A percentile compares a stretch with the other conserved stretches of the same genome.
Evolutionary conservation across 2,329 filamentous ascomycete genomes (phyloP).

Genomic region (Apiospora kogelbergensis): DNA sequence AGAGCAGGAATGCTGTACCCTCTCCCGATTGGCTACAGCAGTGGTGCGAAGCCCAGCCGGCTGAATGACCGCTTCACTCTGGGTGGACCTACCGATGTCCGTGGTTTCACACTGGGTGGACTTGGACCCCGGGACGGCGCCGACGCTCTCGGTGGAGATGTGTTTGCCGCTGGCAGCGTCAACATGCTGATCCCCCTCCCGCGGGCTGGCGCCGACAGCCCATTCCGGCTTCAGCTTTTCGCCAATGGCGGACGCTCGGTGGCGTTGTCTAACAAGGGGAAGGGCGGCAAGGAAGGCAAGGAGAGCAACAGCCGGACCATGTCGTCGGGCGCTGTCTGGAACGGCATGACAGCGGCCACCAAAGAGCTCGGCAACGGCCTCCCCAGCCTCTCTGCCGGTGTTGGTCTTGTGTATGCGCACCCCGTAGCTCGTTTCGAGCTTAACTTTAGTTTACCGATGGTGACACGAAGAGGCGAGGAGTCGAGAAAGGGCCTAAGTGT

Average conservation of each 20-base stretch:
- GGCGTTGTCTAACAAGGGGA: slow-evolving; percentile 63
- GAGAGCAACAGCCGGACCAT: slow-evolving; percentile 29
- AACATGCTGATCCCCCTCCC: slow-evolving; percentile 86
- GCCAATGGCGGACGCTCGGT: slow-evolving; percentile 86
- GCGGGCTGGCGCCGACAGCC: slow-evolving; percentile 76
- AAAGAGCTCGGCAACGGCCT: slow-evolving; percentile 70
- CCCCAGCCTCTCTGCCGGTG: slow-evolving; percentile 81
- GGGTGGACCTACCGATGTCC: slow-evolving; percentile 90
- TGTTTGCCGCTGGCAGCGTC: slow-evolving; percentile 86
- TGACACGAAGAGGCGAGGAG: slow-evolving; percentile 79
- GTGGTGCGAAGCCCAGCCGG: slow-evolving; percentile 65
- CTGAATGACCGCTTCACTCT: slow-evolving; percentile 95
- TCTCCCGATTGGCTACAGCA: slow-evolving; percentile 62
- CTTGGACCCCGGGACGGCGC: slow-evolving; percentile 83
- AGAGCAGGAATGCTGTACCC: slow-evolving; percentile 83
- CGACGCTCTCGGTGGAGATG: slow-evolving; percentile 87
- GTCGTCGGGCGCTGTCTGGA: slow-evolving; percentile 45
- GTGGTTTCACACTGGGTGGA: slow-evolving; percentile 87
- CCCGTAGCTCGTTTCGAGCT: slow-evolving; percentile 91
- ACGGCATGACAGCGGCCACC: slow-evolving; percentile 61
- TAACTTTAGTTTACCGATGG: slow-evolving; percentile 88
- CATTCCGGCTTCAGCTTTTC: slow-evolving; percentile 85
- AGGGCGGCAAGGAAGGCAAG: slow-evolving; percentile 29
- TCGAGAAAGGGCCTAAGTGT: slow-evolving; percentile 89
- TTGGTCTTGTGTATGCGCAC: slow-evolving; percentile 93